A percentile compares a stretch with the other conserved stretches of the same genome.
Evolutionary conservation across 1,284 basidiomycete species (phyloP).

Genomic region (Ceratobasidium sp.): DNA sequence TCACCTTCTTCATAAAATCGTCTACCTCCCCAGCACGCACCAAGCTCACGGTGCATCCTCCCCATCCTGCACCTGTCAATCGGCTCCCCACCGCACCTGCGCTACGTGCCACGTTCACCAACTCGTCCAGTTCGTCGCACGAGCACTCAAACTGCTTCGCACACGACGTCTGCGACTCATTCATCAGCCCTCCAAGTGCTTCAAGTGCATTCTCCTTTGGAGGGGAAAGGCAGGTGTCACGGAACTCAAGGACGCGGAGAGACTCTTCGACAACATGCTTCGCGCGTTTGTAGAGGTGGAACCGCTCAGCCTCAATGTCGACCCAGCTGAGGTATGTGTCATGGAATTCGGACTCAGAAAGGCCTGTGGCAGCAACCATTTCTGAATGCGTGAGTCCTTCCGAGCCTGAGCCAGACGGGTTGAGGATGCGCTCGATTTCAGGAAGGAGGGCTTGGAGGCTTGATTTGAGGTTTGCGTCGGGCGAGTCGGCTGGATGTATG

Average conservation of each 20-base stretch:
- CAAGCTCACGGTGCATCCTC: slow-evolving; percentile 87
- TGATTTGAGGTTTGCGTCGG: slow-evolving; percentile 55
- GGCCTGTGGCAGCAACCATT: slow-evolving; percentile 73
- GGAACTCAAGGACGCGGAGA: slow-evolving; percentile 80
- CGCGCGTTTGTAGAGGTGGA: slow-evolving; percentile 81
- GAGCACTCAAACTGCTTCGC: slow-evolving; percentile 78
- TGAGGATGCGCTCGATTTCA: slow-evolving; percentile 64
- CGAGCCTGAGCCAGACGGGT: slow-evolving; percentile 56
- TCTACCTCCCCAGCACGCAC: slow-evolving; percentile 74
- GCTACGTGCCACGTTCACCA: slow-evolving; percentile 68
- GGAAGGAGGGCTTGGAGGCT: slow-evolving; percentile 62
- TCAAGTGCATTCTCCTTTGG: slow-evolving; percentile 45
- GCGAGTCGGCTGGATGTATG: slow-evolving; percentile 41
- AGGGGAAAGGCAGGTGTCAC: slow-evolving; percentile 67
- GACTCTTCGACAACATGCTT: slow-evolving; percentile 82
- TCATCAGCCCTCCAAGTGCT: slow-evolving; percentile 76
- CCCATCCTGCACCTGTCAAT: slow-evolving; percentile 89
- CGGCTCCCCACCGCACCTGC: slow-evolving; percentile 82
- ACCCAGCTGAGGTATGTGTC: slow-evolving; percentile 80
- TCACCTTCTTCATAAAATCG: slow-evolving; percentile 73
- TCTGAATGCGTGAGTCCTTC: slow-evolving; percentile 74
- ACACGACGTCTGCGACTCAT: slow-evolving; percentile 79
- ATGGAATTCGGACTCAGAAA: slow-evolving; percentile 66
- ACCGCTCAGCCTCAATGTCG: slow-evolving; percentile 79
- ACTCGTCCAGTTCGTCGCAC: slow-evolving; percentile 77